Percentiles rank a stretch among this genome's conserved stretches.
Conservation (phyloP, 2,329 filamentous ascomycete species). For the Alternaria arbusti region DNA sequence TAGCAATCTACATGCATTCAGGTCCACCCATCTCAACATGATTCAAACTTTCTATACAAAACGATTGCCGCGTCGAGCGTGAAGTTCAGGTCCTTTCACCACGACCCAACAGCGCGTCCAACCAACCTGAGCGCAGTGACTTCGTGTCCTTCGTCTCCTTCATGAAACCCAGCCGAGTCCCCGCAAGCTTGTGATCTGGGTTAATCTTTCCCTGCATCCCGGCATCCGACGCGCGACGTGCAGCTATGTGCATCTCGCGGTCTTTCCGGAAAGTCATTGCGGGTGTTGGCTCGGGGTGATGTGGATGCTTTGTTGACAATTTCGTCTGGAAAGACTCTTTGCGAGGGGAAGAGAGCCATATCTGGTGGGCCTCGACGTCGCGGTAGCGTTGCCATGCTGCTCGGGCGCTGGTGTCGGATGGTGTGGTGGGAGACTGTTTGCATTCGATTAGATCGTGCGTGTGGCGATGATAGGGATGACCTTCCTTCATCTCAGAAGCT, state of each 20-base stretch:
- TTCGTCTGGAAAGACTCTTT: background rate
- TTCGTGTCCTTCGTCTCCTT: background rate
- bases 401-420: background rate
- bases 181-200: background rate
- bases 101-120: background rate
- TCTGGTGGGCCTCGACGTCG: background rate
- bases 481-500: background rate
- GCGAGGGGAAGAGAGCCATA: background rate
- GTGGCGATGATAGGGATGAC: background rate
- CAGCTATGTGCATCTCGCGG: background rate
- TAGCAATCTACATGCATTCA: background rate
- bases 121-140: background rate
- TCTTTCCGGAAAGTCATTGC: background rate
- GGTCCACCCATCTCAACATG: background rate
- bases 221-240: background rate
- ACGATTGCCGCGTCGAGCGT: background rate
- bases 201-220: background rate
- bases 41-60: background rate
- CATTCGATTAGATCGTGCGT: background rate
- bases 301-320: background rate
- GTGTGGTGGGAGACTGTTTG: background rate
- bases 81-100: background rate
- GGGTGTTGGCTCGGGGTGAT: background rate
- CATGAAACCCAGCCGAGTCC: background rate
- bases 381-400: background rate